Evolutionary conservation across 495 filamentous ascomycete species (phyloP).

Genomic region (Apiosordaria backusii): DNA sequence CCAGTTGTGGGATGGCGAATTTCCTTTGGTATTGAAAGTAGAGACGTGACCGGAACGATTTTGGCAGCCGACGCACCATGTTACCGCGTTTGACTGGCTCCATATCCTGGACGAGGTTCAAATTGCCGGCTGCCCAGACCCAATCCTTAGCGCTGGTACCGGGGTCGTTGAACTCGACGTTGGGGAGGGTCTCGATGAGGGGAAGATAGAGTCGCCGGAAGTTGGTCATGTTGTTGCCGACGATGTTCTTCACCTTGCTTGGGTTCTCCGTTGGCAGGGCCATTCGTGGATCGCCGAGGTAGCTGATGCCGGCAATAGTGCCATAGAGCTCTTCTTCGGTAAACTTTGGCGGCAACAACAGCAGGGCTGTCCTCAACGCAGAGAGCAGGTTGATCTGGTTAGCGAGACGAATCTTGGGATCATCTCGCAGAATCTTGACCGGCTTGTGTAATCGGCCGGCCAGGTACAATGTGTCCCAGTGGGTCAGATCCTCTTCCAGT

Average conservation of each 20-base stretch:
- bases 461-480: slow-evolving; percentile 91
- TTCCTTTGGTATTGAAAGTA: slow-evolving; percentile 94
- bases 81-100: slow-evolving; percentile 84
- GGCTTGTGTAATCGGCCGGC: slow-evolving; percentile 95
- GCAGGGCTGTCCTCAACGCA: slow-evolving; percentile 80
- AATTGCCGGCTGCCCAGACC: slow-evolving; percentile 53
- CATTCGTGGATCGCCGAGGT: slow-evolving; percentile 95
- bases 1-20: slow-evolving; percentile 73
- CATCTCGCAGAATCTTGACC: slow-evolving; percentile 93
- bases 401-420: slow-evolving; percentile 82
- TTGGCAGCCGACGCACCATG: slow-evolving; percentile 91
- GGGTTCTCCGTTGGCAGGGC: slow-evolving; percentile 79
- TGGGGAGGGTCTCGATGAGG: slow-evolving; percentile 83
- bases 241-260: slow-evolving; percentile 91
- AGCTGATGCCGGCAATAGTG: slow-evolving; percentile 87
- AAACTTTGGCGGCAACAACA: slow-evolving; percentile 78
- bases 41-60: slow-evolving; percentile 78
- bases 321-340: slow-evolving; percentile 84
- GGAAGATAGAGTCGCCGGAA: slow-evolving; percentile 89
- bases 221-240: slow-evolving; percentile 81
- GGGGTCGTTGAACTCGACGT: slow-evolving; percentile 73
- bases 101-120: slow-evolving; percentile 78
- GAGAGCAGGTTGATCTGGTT: slow-evolving; percentile 95
- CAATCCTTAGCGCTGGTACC: slow-evolving; percentile 59
- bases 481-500: slow-evolving; percentile 74